phyloP scores from a whole-genome alignment of 2,329 filamentous ascomycete genomes.

The Dactylonectria estremocensis region DNA sequence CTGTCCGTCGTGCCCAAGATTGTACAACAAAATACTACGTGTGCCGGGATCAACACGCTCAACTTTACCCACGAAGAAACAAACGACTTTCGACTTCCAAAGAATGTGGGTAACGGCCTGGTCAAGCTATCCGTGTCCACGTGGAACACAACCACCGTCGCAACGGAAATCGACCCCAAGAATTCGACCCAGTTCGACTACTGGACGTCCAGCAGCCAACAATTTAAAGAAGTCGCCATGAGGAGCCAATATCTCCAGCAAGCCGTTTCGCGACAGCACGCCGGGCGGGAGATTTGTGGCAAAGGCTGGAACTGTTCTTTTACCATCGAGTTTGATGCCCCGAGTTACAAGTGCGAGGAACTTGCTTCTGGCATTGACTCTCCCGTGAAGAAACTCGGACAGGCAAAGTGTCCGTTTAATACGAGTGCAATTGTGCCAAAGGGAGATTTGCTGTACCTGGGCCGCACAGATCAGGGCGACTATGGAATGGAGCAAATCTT shows the following conservation, averaged over 20 bases:
- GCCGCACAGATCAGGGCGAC: conserved; percentile 34
- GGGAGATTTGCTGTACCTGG: conserved; percentile 40
- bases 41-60: conserved; percentile 40
- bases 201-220: conserved; percentile 34
- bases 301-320: conserved; percentile 46
- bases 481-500: conserved; percentile 40
- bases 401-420: conserved; percentile 39
- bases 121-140: conserved; percentile 33
- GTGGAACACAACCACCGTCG: conserved; percentile 36
- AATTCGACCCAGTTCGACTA: conserved; percentile 35
- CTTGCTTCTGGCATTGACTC: conserved; percentile 30
- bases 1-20: conserved; percentile 38
- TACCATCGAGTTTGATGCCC: conserved; percentile 37
- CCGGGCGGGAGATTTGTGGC: conserved; percentile 39
- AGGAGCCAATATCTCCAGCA: conserved; percentile 38
- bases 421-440: conserved; percentile 34
- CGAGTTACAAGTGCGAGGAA: conserved; percentile 40
- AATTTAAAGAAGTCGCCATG: conserved; percentile 36
- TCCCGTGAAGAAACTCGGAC: conserved; percentile 36
- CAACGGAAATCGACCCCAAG: not conserved
- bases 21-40: conserved; percentile 26
- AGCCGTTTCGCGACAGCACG: conserved; percentile 34
- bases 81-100: conserved; percentile 29
- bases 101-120: not conserved
- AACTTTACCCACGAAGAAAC: conserved; percentile 43